A percentile compares a stretch with the other conserved stretches of the same genome.
These are phyloP conservation scores for Yarrowia keelungensis DNA, from an alignment of 805 yeast genomes.

Conservation along the genomic window DNA sequence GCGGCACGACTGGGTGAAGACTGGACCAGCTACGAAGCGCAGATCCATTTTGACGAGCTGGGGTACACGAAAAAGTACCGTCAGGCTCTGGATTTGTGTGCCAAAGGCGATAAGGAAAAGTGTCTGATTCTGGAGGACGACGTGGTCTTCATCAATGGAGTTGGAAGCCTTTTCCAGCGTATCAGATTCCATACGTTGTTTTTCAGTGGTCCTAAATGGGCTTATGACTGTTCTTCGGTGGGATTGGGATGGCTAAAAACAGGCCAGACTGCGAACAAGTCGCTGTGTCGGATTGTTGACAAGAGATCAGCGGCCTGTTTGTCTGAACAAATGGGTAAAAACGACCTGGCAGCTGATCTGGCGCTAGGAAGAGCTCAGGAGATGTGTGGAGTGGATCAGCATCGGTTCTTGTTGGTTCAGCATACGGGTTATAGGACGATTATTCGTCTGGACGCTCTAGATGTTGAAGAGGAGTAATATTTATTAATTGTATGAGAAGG, in stretches of 20 bases:
- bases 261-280: slow-evolving; percentile 9
- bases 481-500: too few species aligned
- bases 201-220: slow-evolving; percentile 2
- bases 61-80: slow-evolving; percentile 17
- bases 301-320: neutral
- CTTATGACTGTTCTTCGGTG: slow-evolving; percentile 10
- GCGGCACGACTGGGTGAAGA: too few species aligned
- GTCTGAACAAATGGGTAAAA: neutral
- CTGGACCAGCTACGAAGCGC: neutral
- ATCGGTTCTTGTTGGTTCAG: slow-evolving; percentile 6
- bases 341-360: slow-evolving; percentile 10
- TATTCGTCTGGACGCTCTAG: neutral
- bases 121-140: slow-evolving; percentile 24
- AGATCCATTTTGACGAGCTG: slow-evolving; percentile 19
- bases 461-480: too few species aligned
- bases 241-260: slow-evolving; percentile 19
- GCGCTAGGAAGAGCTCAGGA: slow-evolving; percentile 10
- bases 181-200: slow-evolving; percentile 11
- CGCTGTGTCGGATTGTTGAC: slow-evolving; percentile 2
- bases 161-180: neutral
- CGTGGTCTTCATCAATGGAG: slow-evolving; percentile 5
- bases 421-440: slow-evolving; percentile 2
- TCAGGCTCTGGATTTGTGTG: slow-evolving; percentile 17
- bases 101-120: neutral
- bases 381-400: slow-evolving; percentile 9